phyloP scores from a whole-genome alignment of 2,329 filamentous ascomycete genomes.

The Penicillium sp. region DNA sequence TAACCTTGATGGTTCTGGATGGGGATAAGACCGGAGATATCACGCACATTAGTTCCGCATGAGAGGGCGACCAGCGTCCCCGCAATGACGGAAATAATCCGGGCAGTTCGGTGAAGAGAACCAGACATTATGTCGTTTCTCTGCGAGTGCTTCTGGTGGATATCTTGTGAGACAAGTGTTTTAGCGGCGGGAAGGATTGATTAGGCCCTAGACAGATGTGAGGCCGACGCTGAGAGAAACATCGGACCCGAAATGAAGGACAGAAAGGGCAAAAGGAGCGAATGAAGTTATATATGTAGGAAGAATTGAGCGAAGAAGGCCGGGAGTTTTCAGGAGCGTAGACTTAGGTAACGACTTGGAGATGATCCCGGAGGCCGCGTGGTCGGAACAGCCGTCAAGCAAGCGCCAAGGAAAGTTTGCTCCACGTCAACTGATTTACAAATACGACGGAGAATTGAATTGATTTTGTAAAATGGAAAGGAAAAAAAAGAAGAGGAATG shows the following conservation, averaged over 20 bases:
- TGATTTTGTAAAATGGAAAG: neutral
- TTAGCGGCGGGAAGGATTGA: neutral
- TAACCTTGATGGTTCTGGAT: conserved; percentile 6
- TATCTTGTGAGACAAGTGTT: neutral
- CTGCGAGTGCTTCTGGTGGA: neutral
- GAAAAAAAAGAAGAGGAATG: neutral
- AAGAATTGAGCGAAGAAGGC: neutral
- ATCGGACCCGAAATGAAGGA: conserved; percentile 2
- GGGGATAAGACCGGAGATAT: neutral
- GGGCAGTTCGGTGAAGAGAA: conserved; percentile 40
- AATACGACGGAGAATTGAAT: neutral
- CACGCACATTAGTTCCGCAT: conserved; percentile 76
- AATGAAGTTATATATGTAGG: conserved; percentile 1
- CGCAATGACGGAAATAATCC: conserved; percentile 73
- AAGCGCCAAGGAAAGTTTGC: conserved; percentile 2
- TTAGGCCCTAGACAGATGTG: conserved; percentile 5
- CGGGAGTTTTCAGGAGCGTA: conserved; percentile 2
- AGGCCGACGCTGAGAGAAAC: neutral
- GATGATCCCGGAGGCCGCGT: conserved; percentile 3
- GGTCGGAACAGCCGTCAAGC: conserved; percentile 1
- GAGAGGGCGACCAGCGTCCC: conserved; percentile 77
- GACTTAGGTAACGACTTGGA: conserved; percentile 4
- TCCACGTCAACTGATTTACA: conserved; percentile 1
- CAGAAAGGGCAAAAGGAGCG: neutral
- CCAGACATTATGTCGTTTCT: conserved; percentile 21